Base-by-base conservation (phyloP, 371 early-diverging fungal genomes). In the Circinella minor region DNA sequence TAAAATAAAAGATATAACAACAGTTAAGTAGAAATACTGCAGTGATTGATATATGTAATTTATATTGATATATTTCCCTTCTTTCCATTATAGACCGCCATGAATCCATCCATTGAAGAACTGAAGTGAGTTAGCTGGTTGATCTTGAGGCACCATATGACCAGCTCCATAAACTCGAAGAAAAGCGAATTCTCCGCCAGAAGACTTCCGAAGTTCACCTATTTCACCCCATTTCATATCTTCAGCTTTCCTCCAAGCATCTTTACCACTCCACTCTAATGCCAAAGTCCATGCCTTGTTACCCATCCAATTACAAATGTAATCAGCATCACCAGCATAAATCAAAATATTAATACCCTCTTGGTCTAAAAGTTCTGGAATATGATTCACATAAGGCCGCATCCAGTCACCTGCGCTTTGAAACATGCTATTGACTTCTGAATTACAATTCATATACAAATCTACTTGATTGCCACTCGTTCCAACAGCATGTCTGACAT, bases 221-320 rank as follows among this genome's bases (percentile, higher is more conserved):
- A 91, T 94, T 39, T 85, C 76, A 55, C 83, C 81, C 90, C 91
- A 92, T 49, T 81, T 75, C 47, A 74, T 72, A 70, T 92, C 91
- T 68, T 90, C 83, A 49, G 90, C 89, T 38, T 81, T 69, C 43
- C 81, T 71, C 79, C 93, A 94, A 37, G 86, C 90, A 6, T 79
- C 70, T 68, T 88, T 79, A 48, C 95, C 95, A 46, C 80, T 73
- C 98, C 98, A 98, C 48, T 89, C 88, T 61, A 98, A 81, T 27
- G 82, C 88, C 48, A 89, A 67, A 9, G 93, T 82, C 96, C 96
- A 97, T 3, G 95, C 96, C 85, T 94, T 94, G 89, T 95, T 97
- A 63, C 97, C 97, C 74, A 93, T 90, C 95, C 96, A 96, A 79
- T 94, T 94, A 86, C 95, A 94, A 63, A 93, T 92, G 71, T 86